Conservation (phyloP, 441 rosid species). For the Populus trichocarpa region DNA sequence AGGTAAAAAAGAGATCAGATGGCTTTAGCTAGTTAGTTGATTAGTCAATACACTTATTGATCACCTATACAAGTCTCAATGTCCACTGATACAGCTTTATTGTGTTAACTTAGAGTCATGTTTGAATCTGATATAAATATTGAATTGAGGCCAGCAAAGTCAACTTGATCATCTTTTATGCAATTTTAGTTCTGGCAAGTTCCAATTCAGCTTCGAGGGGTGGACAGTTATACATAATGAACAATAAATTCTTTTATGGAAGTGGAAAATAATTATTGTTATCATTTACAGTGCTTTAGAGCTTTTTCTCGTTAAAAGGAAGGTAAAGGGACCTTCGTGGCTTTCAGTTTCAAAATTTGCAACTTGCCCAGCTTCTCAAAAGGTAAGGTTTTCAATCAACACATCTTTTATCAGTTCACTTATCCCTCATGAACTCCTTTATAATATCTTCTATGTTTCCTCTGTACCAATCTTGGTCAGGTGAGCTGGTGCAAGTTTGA, state of each 20-base stretch:
- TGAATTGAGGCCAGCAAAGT: not conserved
- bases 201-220: slow-evolving; percentile 2
- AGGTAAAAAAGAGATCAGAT: not conserved
- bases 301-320: slow-evolving; percentile 88
- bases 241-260: not conserved
- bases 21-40: not conserved
- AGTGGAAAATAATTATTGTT: slow-evolving; percentile 13
- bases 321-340: slow-evolving; percentile 94
- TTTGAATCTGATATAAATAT: not conserved
- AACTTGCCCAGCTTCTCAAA: slow-evolving; percentile 61
- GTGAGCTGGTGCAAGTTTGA: slow-evolving; percentile 99
- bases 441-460: slow-evolving; percentile 16
- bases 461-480: slow-evolving; percentile 39
- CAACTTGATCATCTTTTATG: not conserved
- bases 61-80: not conserved
- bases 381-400: slow-evolving; percentile 46
- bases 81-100: not conserved
- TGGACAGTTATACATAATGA: not conserved
- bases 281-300: slow-evolving; percentile 82
- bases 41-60: not conserved
- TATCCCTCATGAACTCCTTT: slow-evolving; percentile 1
- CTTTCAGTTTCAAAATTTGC: slow-evolving; percentile 72
- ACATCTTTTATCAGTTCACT: slow-evolving; percentile 12
- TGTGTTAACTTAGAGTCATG: not conserved
- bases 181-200: slow-evolving; percentile 3